These are phyloP conservation scores for Blepharisma undulans DNA, from an alignment of 169 alveolate genomes.

Conservation along the genomic window DNA sequence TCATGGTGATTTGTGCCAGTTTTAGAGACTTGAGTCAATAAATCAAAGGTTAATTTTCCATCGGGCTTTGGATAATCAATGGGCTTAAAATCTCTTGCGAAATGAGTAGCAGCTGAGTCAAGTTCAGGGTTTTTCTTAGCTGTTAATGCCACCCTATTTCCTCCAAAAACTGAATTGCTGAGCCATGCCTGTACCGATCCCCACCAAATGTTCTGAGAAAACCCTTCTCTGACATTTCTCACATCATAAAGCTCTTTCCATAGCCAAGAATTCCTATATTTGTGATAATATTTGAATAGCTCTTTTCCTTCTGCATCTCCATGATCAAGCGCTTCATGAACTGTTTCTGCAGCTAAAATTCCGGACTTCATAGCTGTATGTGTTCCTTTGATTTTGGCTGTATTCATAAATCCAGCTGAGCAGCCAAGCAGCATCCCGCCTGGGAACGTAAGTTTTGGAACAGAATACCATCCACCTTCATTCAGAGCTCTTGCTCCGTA, in stretches of 20 bases:
- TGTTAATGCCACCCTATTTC: slow-evolving; percentile 43
- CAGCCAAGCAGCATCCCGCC: slow-evolving; percentile 89
- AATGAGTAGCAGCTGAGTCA: slow-evolving; percentile 73
- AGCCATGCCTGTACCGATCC: slow-evolving; percentile 40
- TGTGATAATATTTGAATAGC: slow-evolving; percentile 63
- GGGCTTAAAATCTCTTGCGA: slow-evolving; percentile 53
- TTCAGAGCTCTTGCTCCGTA: slow-evolving; percentile 86
- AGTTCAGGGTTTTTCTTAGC: slow-evolving; percentile 79
- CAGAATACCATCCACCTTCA: slow-evolving; percentile 88
- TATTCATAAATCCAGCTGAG: slow-evolving; percentile 88
- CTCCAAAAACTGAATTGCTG: slow-evolving; percentile 38
- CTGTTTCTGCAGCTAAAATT: slow-evolving; percentile 86
- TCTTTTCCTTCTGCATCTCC: slow-evolving; percentile 50
- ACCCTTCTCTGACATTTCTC: slow-evolving; percentile 75
- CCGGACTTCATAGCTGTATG: slow-evolving; percentile 88
- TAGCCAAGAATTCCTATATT: slow-evolving; percentile 71
- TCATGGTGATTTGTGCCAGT: slow-evolving; percentile 87
- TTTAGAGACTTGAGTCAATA: slow-evolving; percentile 78
- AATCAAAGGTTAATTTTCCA: slow-evolving; percentile 83
- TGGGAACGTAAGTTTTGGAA: slow-evolving; percentile 87
- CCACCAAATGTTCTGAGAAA: slow-evolving; percentile 44
- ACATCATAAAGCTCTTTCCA: slow-evolving; percentile 72
- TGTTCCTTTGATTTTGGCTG: slow-evolving; percentile 83
- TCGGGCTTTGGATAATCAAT: slow-evolving; percentile 86
- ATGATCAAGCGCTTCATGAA: slow-evolving; percentile 32